Evolutionary conservation across 2,329 filamentous ascomycete species (phyloP).

Genomic region (Xylaria sp.): DNA sequence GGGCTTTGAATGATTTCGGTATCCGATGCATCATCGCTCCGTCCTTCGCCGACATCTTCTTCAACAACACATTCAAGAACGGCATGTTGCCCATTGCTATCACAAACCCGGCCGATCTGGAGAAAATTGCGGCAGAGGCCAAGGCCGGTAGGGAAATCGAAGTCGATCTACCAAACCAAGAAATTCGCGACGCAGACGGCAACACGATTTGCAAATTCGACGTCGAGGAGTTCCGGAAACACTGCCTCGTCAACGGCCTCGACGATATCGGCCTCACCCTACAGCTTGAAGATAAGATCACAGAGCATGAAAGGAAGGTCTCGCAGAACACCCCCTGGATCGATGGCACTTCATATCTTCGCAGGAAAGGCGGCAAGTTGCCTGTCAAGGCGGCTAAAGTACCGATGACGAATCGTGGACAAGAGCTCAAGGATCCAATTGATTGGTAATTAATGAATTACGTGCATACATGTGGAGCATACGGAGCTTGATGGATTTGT

Average conservation of each 20-base stretch:
- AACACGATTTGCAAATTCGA: slow-evolving; percentile 82
- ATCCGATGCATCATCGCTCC: slow-evolving; percentile 94
- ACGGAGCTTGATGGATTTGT: slow-evolving; percentile 7
- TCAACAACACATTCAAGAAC: slow-evolving; percentile 99
- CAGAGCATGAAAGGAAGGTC: slow-evolving; percentile 81
- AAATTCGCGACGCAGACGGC: slow-evolving; percentile 80
- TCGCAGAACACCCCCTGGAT: slow-evolving; percentile 87
- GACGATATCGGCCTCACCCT: slow-evolving; percentile 97
- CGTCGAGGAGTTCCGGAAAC: slow-evolving; percentile 92
- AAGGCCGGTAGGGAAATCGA: slow-evolving; percentile 84
- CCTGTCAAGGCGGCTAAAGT: slow-evolving; percentile 73
- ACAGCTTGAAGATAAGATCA: slow-evolving; percentile 90
- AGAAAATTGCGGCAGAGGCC: slow-evolving; percentile 80
- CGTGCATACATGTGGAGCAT: slow-evolving; percentile 1
- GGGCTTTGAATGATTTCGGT: slow-evolving; percentile 96
- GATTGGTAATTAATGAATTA: slow-evolving; percentile 79
- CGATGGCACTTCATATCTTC: slow-evolving; percentile 85
- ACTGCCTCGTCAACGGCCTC: slow-evolving; percentile 91
- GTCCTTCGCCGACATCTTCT: slow-evolving; percentile 88
- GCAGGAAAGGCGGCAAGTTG: slow-evolving; percentile 66
- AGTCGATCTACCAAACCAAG: slow-evolving; percentile 86
- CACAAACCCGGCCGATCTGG: slow-evolving; percentile 71
- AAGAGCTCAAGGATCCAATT: slow-evolving; percentile 84
- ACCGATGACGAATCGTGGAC: slow-evolving; percentile 88
- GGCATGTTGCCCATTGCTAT: slow-evolving; percentile 93